Evolutionary conservation across 192 early-diverging fungal genomes (phyloP).

Genomic region (Fimicolochytrium jonesii): DNA sequence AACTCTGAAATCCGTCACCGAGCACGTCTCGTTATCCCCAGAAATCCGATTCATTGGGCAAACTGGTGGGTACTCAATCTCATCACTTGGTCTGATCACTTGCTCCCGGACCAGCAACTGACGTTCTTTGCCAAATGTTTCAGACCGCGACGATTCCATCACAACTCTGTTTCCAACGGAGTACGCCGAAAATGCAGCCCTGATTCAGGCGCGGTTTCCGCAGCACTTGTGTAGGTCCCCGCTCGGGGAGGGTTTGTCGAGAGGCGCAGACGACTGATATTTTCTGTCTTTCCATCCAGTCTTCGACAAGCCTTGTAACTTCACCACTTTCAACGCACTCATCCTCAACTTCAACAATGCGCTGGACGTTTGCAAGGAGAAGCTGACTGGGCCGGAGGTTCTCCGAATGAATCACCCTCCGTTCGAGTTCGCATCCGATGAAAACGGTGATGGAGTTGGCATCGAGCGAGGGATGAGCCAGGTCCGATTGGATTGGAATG

Average conservation of each 20-base stretch:
- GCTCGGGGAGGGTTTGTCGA: not conserved
- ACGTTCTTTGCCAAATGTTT: not conserved
- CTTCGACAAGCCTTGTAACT: not conserved
- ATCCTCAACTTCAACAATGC: conserved; percentile 10
- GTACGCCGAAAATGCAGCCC: not conserved
- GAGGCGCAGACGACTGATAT: not conserved
- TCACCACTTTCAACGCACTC: conserved; percentile 7
- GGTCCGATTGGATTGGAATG: not conserved
- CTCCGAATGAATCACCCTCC: not conserved
- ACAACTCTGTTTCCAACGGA: conserved; percentile 1
- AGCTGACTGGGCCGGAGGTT: conserved; percentile 4
- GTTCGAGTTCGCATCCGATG: not conserved
- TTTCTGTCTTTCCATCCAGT: not conserved
- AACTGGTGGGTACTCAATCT: not conserved
- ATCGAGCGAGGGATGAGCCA: not conserved
- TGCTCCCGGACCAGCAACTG: not conserved
- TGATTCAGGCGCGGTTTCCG: conserved; percentile 10
- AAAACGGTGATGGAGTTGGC: not conserved
- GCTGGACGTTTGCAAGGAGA: not conserved
- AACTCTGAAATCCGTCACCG: not conserved
- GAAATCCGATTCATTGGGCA: conserved; percentile 9
- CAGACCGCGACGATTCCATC: not conserved
- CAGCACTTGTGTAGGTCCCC: conserved; percentile 8
- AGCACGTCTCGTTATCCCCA: not conserved
- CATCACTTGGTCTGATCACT: not conserved